These are phyloP conservation scores for Streptanthus diversifolius DNA, from an alignment of 345 rosid species.

Conservation along the genomic window DNA sequence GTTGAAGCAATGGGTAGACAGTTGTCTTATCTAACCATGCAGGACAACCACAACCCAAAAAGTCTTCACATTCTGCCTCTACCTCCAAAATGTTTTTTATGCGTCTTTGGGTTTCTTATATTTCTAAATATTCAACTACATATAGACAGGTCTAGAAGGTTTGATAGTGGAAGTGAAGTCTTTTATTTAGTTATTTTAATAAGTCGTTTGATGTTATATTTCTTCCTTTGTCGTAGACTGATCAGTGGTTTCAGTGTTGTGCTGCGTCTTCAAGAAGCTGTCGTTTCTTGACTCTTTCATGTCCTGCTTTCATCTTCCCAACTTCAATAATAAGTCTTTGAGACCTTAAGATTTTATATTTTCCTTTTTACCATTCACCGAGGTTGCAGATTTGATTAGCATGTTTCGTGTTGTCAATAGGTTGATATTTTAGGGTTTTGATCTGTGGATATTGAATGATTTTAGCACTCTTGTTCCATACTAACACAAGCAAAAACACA, in stretches of 20 bases:
- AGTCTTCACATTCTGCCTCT: slow-evolving; percentile 7
- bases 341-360: neutral
- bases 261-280: slow-evolving; percentile 15
- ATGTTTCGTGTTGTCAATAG: neutral
- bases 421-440: slow-evolving; percentile 1
- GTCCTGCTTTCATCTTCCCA: slow-evolving; percentile 2
- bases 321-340: slow-evolving; percentile 16
- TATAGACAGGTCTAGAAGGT: slow-evolving; percentile 26
- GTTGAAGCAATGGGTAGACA: slow-evolving; percentile 20
- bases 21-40: slow-evolving; percentile 22
- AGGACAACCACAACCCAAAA: neutral
- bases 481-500: slow-evolving; percentile 11
- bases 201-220: slow-evolving; percentile 14
- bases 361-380: neutral
- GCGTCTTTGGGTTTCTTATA: slow-evolving; percentile 13
- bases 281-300: slow-evolving; percentile 11
- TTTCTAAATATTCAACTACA: neutral
- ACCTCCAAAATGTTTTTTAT: neutral
- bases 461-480: slow-evolving; percentile 6
- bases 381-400: slow-evolving; percentile 1
- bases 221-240: slow-evolving; percentile 23
- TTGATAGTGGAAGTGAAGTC: slow-evolving; percentile 2
- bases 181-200: slow-evolving; percentile 14
- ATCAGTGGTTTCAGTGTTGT: slow-evolving; percentile 19
- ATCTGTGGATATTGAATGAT: neutral